phyloP scores from a whole-genome alignment of 192 early-diverging fungal species.

The Podila minutissima region DNA sequence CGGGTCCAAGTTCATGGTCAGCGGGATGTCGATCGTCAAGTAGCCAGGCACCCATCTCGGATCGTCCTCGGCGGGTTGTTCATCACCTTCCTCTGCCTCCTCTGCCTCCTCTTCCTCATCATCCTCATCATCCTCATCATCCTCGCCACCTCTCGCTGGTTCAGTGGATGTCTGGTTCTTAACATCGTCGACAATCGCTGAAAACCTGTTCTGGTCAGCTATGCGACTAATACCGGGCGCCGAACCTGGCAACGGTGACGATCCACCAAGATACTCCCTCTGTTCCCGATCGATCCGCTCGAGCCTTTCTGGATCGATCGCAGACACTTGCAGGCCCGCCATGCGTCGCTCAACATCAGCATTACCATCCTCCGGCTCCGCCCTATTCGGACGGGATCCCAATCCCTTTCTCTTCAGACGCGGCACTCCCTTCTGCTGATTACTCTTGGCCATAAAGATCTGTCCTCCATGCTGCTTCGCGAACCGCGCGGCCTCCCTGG shows the following conservation, averaged over 20 bases:
- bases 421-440: no score
- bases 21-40: conserved; percentile 31
- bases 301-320: background rate
- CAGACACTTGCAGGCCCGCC: background rate
- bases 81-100: background rate
- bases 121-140: conserved; percentile 1
- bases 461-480: background rate
- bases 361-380: no score
- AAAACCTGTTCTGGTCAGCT: background rate
- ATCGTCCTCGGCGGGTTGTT: background rate
- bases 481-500: background rate
- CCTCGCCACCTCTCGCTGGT: background rate
- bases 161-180: background rate
- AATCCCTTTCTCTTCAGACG: no score
- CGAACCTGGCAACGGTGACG: background rate
- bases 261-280: background rate
- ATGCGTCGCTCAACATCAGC: no score
- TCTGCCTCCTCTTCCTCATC: no score
- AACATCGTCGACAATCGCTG: no score
- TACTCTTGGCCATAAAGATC: background rate
- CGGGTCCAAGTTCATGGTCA: conserved; percentile 36
- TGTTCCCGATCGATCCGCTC: background rate
- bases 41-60: conserved; percentile 2
- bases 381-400: no score
- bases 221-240: background rate